Evolutionary conservation across 345 rosid species (phyloP).

Genomic region (Psidium friedrichsthalianum): DNA sequence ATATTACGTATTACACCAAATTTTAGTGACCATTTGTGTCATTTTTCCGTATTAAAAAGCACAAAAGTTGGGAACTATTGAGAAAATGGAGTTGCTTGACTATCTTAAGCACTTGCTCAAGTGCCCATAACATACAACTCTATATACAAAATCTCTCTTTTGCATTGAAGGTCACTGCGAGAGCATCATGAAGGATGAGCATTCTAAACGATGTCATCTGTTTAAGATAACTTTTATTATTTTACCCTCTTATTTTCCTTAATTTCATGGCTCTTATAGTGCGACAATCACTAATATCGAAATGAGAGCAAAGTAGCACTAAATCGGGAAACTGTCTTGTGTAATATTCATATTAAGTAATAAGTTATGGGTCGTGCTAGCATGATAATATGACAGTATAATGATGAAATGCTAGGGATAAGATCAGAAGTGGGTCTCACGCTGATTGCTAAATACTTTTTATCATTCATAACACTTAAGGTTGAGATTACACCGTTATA

Average conservation of each 20-base stretch:
- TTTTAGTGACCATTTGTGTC: no score
- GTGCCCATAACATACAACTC: neutral
- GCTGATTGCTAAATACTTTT: no score
- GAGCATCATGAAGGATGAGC: neutral
- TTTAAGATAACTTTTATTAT: neutral
- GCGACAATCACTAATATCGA: neutral
- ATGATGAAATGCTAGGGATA: no score
- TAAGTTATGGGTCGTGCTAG: neutral
- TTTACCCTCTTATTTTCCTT: neutral
- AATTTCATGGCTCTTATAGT: neutral
- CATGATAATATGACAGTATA: no score
- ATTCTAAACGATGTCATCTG: neutral
- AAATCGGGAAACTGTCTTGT: neutral
- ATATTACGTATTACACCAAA: no score
- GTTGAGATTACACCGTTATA: no score
- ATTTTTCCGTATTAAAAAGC: neutral
- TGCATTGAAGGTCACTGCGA: neutral
- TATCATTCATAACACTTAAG: no score
- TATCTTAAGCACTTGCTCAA: neutral
- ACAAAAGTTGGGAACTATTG: neutral
- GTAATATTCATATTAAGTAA: neutral
- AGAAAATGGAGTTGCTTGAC: neutral
- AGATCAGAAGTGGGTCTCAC: no score
- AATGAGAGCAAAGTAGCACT: neutral
- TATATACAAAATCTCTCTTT: neutral